Conservation (phyloP, 495 filamentous ascomycete species). For the Penicillium psychrofluorescens region DNA sequence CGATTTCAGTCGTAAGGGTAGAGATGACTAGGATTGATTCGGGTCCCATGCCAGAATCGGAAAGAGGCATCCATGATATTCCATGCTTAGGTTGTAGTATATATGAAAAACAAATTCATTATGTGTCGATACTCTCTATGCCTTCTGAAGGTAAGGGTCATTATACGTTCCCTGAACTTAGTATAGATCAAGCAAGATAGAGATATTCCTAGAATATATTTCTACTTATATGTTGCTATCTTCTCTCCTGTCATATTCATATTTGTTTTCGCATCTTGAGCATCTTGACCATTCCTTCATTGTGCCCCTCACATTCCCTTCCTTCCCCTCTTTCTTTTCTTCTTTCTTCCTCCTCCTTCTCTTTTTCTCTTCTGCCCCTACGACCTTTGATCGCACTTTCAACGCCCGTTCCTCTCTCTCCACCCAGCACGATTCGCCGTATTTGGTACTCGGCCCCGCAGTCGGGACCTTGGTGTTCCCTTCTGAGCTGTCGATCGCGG, state of each 20-base stretch:
- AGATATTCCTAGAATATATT: background rate
- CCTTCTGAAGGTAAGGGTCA: too few relatives aligned
- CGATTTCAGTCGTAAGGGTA: too few relatives aligned
- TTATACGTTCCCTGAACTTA: too few relatives aligned
- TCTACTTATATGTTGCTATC: background rate
- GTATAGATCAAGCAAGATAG: too few relatives aligned
- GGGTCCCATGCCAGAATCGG: too few relatives aligned
- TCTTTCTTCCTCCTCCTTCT: background rate
- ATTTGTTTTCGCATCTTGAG: too few relatives aligned
- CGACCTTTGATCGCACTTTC: background rate
- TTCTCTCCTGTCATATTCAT: background rate
- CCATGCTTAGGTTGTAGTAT: too few relatives aligned
- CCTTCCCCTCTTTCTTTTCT: constrained; percentile 3
- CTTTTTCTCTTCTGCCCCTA: background rate
- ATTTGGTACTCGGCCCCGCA: constrained; percentile 18
- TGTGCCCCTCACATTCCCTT: constrained; percentile 1
- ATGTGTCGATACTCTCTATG: too few relatives aligned
- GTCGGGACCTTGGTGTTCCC: constrained; percentile 21
- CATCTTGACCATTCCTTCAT: too few relatives aligned
- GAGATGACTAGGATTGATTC: too few relatives aligned
- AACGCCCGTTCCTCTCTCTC: background rate
- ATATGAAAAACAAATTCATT: too few relatives aligned
- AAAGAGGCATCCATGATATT: too few relatives aligned
- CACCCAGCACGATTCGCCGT: constrained; percentile 9
- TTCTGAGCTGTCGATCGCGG: constrained; percentile 24